Base-by-base conservation (phyloP, 345 rosid species). In the Citrus mangshanensis region DNA sequence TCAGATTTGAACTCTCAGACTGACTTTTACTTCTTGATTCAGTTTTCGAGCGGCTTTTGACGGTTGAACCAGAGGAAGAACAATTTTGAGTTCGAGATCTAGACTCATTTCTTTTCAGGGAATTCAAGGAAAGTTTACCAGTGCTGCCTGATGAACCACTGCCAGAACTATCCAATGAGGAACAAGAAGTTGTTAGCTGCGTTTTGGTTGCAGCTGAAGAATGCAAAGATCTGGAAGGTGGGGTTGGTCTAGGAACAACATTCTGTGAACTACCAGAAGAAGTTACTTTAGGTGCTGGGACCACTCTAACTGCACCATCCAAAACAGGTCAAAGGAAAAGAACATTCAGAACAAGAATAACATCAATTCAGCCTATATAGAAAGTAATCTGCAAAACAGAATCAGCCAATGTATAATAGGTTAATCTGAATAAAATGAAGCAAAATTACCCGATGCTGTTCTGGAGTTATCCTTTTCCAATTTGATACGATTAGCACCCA, bases 131-230 rank as follows among this genome's bases (percentile, higher is more conserved):
- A 79, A 88, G 73, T 76, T 82, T 93, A 34, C 81, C 66, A 56
- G 74, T 84, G 75, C 77, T 77, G 72, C 63, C 84, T 74, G 95
- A 92, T 46, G 89, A 87, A 83, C 79, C 72, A 79, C 93, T 91
- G 79, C 80, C 84, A 65, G 86, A 89, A 86, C 95, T 90, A 77
- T 92, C 95, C 27, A 86, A 70, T 24, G 92, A 89, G 64, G 97
- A 91, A 77, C 90, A 82, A 68, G 98, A 87, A 80, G 93, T 79
- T 67, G 81, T 85, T 86, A 85, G 73, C 76, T 89, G 91, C 2
- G 73, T 78, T 86, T 90, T 91, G 59, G 80, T 78, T 82, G 86
- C 84, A 38, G 75, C 72, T 79, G 92, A 85, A 82, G 90, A 85
- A 66, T 79, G 76, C 67, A 79, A 78, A 69, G 93, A 87, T 75